Base-by-base conservation (phyloP, 2,329 filamentous ascomycete species). In the Aspergillus sp. region DNA sequence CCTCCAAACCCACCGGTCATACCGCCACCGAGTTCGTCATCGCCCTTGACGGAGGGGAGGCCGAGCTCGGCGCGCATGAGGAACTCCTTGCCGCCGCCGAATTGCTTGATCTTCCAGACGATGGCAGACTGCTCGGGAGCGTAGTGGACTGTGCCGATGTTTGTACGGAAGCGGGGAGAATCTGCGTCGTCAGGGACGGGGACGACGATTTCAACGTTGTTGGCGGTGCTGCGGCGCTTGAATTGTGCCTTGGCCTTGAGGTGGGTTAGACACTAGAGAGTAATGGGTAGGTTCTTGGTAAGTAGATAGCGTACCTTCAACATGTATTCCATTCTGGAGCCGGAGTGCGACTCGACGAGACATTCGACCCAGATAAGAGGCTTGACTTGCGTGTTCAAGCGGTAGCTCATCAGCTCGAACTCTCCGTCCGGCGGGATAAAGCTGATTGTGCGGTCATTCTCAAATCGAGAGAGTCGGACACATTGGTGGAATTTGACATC, bases 41-140 rank as follows among this genome's bases (percentile, higher is more conserved):
- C 93, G 50, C 93, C 93, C 63, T 95, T 88, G 18, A 99, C 95
- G 57, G 91, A 96, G 0, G 95, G 95, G 43, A 99, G 80, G 49
- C 95, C 95, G 12, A 99, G 83, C 79, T 99, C 95, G 17, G 95
- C 95, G 56, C 95, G 89, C 95, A 99, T 99, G 66, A 99, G 82
- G 70, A 99, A 99, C 73, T 99, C 95, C 78, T 99, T 99, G 66
- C 88, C 87, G n/a, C 95, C 95, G 44, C 95, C 95, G 75, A 99
- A 99, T 71, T 99, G 95, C 82, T 99, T 99, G 75, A 99, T 99
- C 82, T 99, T 99, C 95, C 95, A 99, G 50, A 99, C 90, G 66
- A 99, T 99, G 58, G 93, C 93, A 62, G 91, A 96, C 71, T 96
- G 93, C 76, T 99, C 95, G 0, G 95, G 95, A 4, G 93, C 93